Conservation (phyloP, 2,329 filamentous ascomycete species). For the Blumeria hordei region DNA sequence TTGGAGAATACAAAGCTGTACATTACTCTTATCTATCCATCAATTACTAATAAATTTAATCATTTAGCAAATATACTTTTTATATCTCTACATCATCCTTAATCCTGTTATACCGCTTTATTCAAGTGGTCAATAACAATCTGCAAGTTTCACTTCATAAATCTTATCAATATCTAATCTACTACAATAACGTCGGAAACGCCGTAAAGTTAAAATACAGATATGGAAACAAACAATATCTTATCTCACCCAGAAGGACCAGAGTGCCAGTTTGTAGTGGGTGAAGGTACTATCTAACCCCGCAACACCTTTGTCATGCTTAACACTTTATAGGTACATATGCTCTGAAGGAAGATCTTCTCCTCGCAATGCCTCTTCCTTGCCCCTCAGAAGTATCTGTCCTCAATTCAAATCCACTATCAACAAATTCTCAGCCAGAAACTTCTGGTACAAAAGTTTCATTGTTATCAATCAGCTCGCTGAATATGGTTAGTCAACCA, state of each 20-base stretch:
- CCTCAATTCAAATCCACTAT: constrained; percentile 71
- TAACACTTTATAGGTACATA: constrained; percentile 45
- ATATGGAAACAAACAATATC: constrained; percentile 74
- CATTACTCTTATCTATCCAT: no score
- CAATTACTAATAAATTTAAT: no score
- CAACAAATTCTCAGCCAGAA: constrained; percentile 63
- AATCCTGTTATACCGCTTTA: no score
- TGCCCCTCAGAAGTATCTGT: constrained; percentile 84
- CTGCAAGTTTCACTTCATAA: no score
- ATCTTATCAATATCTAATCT: no score
- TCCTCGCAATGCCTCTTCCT: constrained; percentile 78
- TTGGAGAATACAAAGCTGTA: no score
- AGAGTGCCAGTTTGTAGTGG: constrained; percentile 75
- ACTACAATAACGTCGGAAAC: no score
- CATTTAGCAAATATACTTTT: no score
- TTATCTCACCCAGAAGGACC: constrained; percentile 56
- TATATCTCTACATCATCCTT: no score
- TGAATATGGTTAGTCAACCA: background rate
- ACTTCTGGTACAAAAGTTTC: constrained; percentile 69
- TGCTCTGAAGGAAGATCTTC: constrained; percentile 68
- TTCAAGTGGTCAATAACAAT: no score
- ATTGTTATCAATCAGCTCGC: constrained; percentile 24
- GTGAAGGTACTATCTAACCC: constrained; percentile 41
- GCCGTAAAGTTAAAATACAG: no score
- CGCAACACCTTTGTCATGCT: background rate